Conservation (phyloP, 1,284 basidiomycete species). For the Blastosporella zonata region DNA sequence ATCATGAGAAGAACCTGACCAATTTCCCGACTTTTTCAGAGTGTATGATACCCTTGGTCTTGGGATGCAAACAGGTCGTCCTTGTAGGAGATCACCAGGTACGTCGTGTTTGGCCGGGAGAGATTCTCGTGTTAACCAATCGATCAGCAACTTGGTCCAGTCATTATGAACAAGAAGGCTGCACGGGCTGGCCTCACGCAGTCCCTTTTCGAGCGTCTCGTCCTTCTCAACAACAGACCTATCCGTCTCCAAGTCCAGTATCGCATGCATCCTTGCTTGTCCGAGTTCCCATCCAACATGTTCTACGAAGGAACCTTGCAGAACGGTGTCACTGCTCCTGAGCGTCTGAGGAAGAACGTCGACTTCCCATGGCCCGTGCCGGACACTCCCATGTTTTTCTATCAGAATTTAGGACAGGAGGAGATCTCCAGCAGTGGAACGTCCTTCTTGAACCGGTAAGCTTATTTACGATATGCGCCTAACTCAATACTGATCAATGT, state of each 20-base stretch:
- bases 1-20: constrained; percentile 9
- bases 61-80: constrained; percentile 98
- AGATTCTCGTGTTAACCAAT: not conserved
- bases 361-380: constrained; percentile 99
- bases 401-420: constrained; percentile 98
- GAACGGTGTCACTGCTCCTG: constrained; percentile 98
- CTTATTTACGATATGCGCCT: constrained; percentile 11
- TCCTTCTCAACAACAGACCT: constrained; percentile 92
- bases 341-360: constrained; percentile 93
- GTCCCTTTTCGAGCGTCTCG: constrained; percentile 96
- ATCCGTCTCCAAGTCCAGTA: constrained; percentile 99
- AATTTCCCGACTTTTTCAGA: constrained; percentile 48
- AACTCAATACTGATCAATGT: constrained; percentile 5
- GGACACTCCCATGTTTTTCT: constrained; percentile 99
- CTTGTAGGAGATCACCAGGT: constrained; percentile 96
- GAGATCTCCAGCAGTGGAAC: constrained; percentile 99
- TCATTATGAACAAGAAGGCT: constrained; percentile 99
- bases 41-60: constrained; percentile 98
- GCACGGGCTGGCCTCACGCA: constrained; percentile 96
- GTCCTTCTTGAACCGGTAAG: constrained; percentile 91
- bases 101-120: constrained; percentile 4
- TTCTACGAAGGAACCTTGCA: constrained; percentile 99
- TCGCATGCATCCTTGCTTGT: constrained; percentile 99
- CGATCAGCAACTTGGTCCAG: constrained; percentile 90
- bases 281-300: constrained; percentile 99